Conservation (phyloP, 208 protist species). For the Leishmania gerbilli region DNA sequence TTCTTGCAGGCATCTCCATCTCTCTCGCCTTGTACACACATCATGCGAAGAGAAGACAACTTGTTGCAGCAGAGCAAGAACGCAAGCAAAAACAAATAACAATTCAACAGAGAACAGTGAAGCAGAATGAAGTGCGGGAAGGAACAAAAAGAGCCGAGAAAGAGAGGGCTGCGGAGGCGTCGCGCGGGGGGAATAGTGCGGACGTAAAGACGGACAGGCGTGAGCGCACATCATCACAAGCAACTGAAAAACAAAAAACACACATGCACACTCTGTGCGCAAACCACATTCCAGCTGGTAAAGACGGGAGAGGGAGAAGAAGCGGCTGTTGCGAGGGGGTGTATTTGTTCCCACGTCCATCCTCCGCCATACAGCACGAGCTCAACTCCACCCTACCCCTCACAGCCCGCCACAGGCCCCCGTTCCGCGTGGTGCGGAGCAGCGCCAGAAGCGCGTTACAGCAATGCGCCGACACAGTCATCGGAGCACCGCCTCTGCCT, state of each 20-base stretch:
- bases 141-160: not conserved
- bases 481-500: not conserved
- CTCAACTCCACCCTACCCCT: not conserved
- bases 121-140: not conserved
- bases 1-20: not conserved
- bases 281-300: not conserved
- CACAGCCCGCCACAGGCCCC: not conserved
- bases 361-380: not conserved
- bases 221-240: not conserved
- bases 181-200: not conserved
- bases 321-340: not conserved
- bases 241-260: not conserved
- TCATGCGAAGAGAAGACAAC: not conserved
- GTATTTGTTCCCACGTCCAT: not conserved
- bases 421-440: not conserved
- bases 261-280: not conserved
- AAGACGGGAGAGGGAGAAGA: not conserved
- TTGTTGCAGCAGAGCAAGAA: not conserved
- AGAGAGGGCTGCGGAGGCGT: not conserved
- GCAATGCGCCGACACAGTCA: slow-evolving; percentile 3
- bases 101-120: not conserved
- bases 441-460: not conserved
- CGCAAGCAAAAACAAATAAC: not conserved
- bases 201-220: not conserved
- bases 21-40: not conserved